These are phyloP conservation scores for Colletotrichum sp. DNA, from an alignment of 2,329 filamentous ascomycete species.

Conservation along the genomic window DNA sequence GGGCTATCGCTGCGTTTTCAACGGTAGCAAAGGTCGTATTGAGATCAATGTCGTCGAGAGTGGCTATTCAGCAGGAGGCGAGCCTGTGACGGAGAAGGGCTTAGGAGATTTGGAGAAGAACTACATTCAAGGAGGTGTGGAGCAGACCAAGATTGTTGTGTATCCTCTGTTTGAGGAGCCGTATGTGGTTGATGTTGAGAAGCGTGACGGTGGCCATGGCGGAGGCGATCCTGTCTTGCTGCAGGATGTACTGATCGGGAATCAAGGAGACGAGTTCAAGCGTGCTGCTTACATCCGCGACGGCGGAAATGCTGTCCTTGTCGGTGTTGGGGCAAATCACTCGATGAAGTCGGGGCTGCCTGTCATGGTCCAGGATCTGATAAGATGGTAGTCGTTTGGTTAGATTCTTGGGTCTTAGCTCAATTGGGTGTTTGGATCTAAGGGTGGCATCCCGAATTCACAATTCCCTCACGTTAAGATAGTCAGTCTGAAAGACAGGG, in stretches of 20 bases:
- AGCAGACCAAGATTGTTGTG: slow-evolving; percentile 39
- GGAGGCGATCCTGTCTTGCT: slow-evolving; percentile 50
- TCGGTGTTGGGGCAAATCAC: slow-evolving; percentile 46
- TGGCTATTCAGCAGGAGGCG: slow-evolving; percentile 47
- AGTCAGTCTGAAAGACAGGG: not conserved
- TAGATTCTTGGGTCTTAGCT: not conserved
- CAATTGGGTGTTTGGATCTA: not conserved
- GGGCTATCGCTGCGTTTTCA: slow-evolving; percentile 44
- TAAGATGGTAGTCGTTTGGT: not conserved
- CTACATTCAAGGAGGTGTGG: slow-evolving; percentile 39
- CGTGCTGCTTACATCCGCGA: slow-evolving; percentile 47
- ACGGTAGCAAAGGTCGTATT: slow-evolving; percentile 46
- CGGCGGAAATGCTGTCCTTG: slow-evolving; percentile 47
- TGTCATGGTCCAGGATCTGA: slow-evolving; percentile 26
- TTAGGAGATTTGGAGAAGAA: slow-evolving; percentile 19
- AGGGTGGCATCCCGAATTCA: not conserved
- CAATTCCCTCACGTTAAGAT: not conserved
- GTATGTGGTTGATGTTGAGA: slow-evolving; percentile 41
- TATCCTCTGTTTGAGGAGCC: slow-evolving; percentile 48
- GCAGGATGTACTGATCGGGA: slow-evolving; percentile 45
- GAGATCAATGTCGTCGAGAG: slow-evolving; percentile 52
- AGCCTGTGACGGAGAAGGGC: slow-evolving; percentile 32
- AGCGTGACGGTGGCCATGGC: slow-evolving; percentile 46
- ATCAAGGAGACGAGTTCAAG: slow-evolving; percentile 36
- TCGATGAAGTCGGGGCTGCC: slow-evolving; percentile 34